phyloP scores from a whole-genome alignment of 257 asterid genomes.

The Buddleja alternifolia region DNA sequence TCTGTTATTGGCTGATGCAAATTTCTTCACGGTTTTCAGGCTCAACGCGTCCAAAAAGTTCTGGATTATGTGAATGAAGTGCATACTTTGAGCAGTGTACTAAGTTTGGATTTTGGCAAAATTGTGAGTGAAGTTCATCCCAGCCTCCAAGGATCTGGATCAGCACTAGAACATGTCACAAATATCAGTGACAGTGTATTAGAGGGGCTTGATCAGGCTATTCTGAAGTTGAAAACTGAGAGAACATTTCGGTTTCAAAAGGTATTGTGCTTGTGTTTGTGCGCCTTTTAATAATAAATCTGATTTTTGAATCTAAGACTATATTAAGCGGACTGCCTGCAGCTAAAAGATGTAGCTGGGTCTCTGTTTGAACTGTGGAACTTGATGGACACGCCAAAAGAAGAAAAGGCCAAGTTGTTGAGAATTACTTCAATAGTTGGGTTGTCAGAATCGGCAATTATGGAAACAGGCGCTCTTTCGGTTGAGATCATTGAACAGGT shows the following conservation, averaged over 20 bases:
- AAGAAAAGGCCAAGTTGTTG: constrained; percentile 62
- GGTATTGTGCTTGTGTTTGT: constrained; percentile 54
- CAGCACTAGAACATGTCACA: constrained; percentile 62
- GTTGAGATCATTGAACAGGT: constrained; percentile 79
- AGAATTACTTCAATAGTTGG: constrained; percentile 59
- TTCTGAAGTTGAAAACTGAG: constrained; percentile 69
- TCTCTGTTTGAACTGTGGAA: constrained; percentile 86
- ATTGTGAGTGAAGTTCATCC: constrained; percentile 86
- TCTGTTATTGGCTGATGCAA: constrained; percentile 9
- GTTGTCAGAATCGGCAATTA: constrained; percentile 62
- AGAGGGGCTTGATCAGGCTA: constrained; percentile 80
- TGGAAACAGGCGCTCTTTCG: constrained; percentile 73
- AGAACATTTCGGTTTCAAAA: constrained; percentile 75
- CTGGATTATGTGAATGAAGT: constrained; percentile 81
- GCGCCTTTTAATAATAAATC: constrained; percentile 15
- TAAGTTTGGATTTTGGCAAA: constrained; percentile 77
- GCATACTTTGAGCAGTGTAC: constrained; percentile 77
- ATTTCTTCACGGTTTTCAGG: constrained; percentile 51
- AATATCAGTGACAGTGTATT: constrained; percentile 78
- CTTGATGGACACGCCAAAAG: constrained; percentile 74
- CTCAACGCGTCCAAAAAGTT: constrained; percentile 81
- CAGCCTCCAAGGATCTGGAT: constrained; percentile 68
- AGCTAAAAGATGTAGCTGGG: constrained; percentile 80
- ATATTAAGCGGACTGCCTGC: constrained; percentile 31
- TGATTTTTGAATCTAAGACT: constrained; percentile 19